Evolutionary conservation across 1,139 yeast species (phyloP), one percentile per base, ranked within the genome.

Genomic region (Geotrichum carabidarum): DNA sequence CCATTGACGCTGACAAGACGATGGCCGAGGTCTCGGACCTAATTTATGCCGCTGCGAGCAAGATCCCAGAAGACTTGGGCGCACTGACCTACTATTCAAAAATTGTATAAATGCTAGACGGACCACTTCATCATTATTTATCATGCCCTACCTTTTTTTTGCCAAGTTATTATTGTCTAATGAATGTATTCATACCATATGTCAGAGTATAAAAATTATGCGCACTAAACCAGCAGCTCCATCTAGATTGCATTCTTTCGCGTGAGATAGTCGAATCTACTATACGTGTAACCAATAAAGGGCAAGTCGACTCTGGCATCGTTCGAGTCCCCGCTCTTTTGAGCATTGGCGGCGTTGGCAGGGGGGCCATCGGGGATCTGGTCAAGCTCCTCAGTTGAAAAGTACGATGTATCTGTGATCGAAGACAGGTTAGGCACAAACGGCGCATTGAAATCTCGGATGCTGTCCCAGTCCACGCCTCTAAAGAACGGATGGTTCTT

Each of bases 381-480:
- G 70, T 91, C 97, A 64, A 93, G 78, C 68, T 93, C 99, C 67
- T 94, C 99, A 2, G 96, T 89, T 46, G 99, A 98, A 88, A 93
- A 93, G 76, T 93, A 93, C 63, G 98, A 78, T 0, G 99, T 94
- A 69, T 93, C 99, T 4, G 98, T 93, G 60, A 93, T 86, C 8
- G 95, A 86, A 63, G 86, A 80, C 65, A 88, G 75, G 63, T 83
- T 82, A 37, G 94, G 93, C 62, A 93, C 87, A 68, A 91, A 93
- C 37, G 99, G 99, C 1, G 99, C 99, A 65, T 86, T 93, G 58
- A 91, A 96, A 56, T 84, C 85, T 57, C 99, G 77, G 58, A 93
- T 93, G 32, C 91, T 83, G 58, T 84, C 85, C 99, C 99, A 93
- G 70, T 93, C 96, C 52, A 94, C 59, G 14, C 97, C 98, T 50